Evolutionary conservation across 805 yeast genomes (phyloP), one percentile per base, ranked within the genome.

Genomic region (Metschnikowia peoriensis): DNA sequence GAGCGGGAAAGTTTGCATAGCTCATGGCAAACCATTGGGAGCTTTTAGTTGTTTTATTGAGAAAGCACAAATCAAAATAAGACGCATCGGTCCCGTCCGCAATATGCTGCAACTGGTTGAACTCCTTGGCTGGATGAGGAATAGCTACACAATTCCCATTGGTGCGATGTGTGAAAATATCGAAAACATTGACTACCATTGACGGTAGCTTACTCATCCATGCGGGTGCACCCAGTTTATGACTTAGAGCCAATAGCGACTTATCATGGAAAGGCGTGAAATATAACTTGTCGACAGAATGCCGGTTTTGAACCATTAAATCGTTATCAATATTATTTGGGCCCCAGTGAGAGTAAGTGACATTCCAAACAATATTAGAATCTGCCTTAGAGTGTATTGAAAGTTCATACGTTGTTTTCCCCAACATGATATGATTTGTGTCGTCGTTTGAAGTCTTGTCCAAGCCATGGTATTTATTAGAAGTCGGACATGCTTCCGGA

Each of bases 331-430:
- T 73, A 58, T 89, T 84, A 66, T 93, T 93, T 43, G 96, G 96
- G 9, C 94, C 96, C 97, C 97, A 94, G 38, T 86, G 79, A 1
- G 96, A 78, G 64, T 87, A 91, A 0, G 92, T 84, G 15, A 94
- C 88, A 62, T 90, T 88, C 94, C 97, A 92, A 1, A 85, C 80
- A 1, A 70, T 59, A 50, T 65, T 66, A 0, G 85, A 71, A 54
- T 83, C 82, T 54, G 82, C 79, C 59, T 79, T 82, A 2, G 94
- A 85, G 64, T 90, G 86, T n/a, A 94, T 93, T 0, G 83, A 75
- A 41, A 88, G 72, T 58, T 86, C 88, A 63, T 85, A 88, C 0
- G 84, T 83, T 0, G 92, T 84, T 65, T 82, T 85, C 0, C 96
- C 96, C 5, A 88, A 67, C 61, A 84, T 72, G 6, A 87, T 72